Evolutionary conservation across 2,329 filamentous ascomycete genomes (phyloP), one percentile per base, ranked within the genome.

Genomic region (Paecilomyces formosus): DNA sequence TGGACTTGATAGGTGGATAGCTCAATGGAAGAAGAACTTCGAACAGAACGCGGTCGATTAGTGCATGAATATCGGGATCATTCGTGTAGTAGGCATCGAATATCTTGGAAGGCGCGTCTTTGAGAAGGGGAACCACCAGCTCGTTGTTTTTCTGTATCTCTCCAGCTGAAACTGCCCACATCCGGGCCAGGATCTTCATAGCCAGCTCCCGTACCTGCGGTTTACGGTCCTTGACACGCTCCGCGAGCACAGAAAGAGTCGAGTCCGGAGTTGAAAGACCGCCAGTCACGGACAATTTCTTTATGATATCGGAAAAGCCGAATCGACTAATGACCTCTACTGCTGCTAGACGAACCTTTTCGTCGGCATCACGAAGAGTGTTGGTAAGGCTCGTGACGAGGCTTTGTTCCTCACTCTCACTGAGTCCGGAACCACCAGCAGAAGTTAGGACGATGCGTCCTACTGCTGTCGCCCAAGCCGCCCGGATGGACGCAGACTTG

Each of bases 121-220:
- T 88, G 12, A 99, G 79, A n/a, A 93, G 83, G 9, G 85, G 79
- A 12, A 82, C 83, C 21, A 96, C 88, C 18, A 82, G 79, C 65
- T 96, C 90, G 66, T 93, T 88, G 13, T 90, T 90, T 56, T 88
- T 85, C 24, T 90, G 86, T 65, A 99, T 89, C 66, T 96, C 92
- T 18, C 91, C 90, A 18, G 88, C 85, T 12, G 90, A 93, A 18
- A 95, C 92, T n/a, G 90, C 92, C 94, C 94, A 99, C 28, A 97
- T 86, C 61, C 87, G 90, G 11, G 85, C 90, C 1, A 97, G 79
- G 8, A 95, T 81, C 55, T 86, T 88, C 84, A 96, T 96, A 24
- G 91, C 92, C 66, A 93, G 90, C 45, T 89, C 86, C 58, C 93
- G 89, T 11, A 99, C 90, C 50, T 84, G 80, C 13, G 87, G 84